Evolutionary conservation across 768 basidiomycete species (phyloP).

Genomic region (Lactifluus subvellereus): DNA sequence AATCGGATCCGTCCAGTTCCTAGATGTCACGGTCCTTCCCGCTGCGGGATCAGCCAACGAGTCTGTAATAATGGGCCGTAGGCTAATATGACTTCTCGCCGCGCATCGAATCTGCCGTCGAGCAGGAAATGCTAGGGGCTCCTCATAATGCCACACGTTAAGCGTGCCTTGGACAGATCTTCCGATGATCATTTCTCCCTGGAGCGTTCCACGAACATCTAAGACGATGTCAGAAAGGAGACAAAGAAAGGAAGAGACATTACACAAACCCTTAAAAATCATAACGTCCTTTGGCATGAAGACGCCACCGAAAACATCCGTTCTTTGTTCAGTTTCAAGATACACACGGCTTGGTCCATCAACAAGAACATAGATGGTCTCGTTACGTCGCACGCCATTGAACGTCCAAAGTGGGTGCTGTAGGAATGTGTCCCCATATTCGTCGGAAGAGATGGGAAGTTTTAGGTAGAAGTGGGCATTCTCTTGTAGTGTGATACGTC

Average conservation of each 20-base stretch:
- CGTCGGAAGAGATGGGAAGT: not conserved
- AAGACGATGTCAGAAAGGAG: not conserved
- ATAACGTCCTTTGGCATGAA: not conserved
- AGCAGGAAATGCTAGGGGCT: not conserved
- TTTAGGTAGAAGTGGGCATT: slow-evolving; percentile 4
- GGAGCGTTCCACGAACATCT: not conserved
- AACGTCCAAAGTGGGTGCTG: not conserved
- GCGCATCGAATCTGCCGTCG: too few species aligned
- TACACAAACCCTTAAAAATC: slow-evolving; percentile 1
- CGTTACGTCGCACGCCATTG: too few species aligned
- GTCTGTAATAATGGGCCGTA: not conserved
- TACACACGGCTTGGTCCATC: slow-evolving; percentile 1
- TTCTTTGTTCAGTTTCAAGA: not conserved
- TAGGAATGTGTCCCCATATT: not conserved
- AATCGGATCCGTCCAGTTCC: not conserved
- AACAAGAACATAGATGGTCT: not conserved
- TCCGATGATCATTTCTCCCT: not conserved
- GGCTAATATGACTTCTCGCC: too few species aligned
- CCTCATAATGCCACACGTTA: not conserved
- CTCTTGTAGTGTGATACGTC: slow-evolving; percentile 4
- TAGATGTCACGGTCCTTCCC: not conserved
- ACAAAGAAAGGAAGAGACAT: not conserved
- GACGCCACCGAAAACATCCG: not conserved
- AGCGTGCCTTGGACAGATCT: not conserved
- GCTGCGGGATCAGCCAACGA: not conserved